Evolutionary conservation across 2,329 filamentous ascomycete species (phyloP).

Genomic region (Fonsecaea pedrosoi): DNA sequence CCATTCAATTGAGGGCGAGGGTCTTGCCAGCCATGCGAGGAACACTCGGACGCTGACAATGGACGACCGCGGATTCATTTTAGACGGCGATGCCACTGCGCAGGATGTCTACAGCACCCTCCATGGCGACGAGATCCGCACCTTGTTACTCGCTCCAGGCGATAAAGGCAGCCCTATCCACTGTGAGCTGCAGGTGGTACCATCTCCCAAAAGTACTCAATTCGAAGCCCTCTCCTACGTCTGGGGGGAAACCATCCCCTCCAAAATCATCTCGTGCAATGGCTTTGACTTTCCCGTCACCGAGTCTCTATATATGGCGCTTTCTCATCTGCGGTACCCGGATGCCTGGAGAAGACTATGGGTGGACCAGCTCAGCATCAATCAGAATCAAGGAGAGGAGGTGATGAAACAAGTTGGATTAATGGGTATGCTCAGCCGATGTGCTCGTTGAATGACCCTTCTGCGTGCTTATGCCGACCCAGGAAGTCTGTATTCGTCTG

Average conservation of each 20-base stretch:
- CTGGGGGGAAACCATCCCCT: conserved; percentile 30
- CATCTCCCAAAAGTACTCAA: conserved; percentile 22
- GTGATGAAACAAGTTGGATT: conserved; percentile 25
- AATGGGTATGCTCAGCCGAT: conserved; percentile 21
- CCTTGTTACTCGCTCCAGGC: conserved; percentile 27
- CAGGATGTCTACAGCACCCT: conserved; percentile 30
- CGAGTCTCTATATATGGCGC: conserved; percentile 26
- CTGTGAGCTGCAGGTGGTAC: conserved; percentile 29
- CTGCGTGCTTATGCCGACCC: background rate
- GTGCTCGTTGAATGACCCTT: background rate
- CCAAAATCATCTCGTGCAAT: conserved; percentile 27
- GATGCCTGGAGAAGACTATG: conserved; percentile 30
- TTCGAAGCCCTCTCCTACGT: conserved; percentile 35
- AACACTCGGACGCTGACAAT: background rate
- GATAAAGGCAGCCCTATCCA: conserved; percentile 23
- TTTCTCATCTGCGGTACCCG: conserved; percentile 24
- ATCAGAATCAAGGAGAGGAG: conserved; percentile 25
- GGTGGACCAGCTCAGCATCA: conserved; percentile 35
- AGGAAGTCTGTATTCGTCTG: conserved; percentile 27
- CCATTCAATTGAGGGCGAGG: background rate
- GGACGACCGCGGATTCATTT: conserved; percentile 31
- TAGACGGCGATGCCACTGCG: conserved; percentile 24
- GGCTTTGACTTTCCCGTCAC: conserved; percentile 31
- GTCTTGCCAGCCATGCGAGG: background rate
- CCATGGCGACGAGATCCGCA: conserved; percentile 24